Evolutionary conservation across 495 filamentous ascomycete species (phyloP).

Genomic region (Podospora didyma): DNA sequence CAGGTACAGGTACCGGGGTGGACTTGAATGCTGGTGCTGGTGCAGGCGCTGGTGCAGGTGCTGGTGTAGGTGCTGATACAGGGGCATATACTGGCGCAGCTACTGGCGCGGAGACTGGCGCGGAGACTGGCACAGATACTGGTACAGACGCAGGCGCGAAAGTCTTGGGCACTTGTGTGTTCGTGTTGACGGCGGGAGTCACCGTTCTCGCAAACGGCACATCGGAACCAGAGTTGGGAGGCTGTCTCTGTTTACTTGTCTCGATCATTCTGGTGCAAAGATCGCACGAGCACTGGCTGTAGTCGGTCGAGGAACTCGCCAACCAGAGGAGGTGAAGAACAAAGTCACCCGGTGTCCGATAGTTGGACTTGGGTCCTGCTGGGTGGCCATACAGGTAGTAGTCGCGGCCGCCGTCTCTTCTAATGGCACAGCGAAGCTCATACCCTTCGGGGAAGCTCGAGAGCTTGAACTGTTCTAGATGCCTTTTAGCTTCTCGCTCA

Average conservation of each 20-base stretch:
- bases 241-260: slow-evolving; percentile 4
- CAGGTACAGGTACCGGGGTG: not conserved
- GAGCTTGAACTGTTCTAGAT: slow-evolving; percentile 27
- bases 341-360: slow-evolving; percentile 39
- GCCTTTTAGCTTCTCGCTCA: slow-evolving; percentile 1
- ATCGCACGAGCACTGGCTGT: slow-evolving; percentile 32
- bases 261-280: slow-evolving; percentile 25
- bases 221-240: not conserved
- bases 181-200: not conserved
- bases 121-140: slow-evolving; percentile 4
- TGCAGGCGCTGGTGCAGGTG: not conserved
- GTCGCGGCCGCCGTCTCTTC: slow-evolving; percentile 27
- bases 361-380: slow-evolving; percentile 26
- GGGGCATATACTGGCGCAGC: slow-evolving; percentile 3
- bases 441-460: slow-evolving; percentile 28
- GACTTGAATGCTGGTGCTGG: slow-evolving; percentile 1
- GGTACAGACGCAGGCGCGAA: not conserved
- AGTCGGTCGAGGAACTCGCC: slow-evolving; percentile 25
- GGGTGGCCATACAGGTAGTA: slow-evolving; percentile 44
- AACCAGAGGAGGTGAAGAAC: slow-evolving; percentile 40
- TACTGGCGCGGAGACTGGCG: not conserved
- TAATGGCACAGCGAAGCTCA: slow-evolving; percentile 24
- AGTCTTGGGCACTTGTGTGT: not conserved
- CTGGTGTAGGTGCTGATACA: not conserved
- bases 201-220: not conserved